These are phyloP conservation scores for Ophiostoma pallidulum DNA, from an alignment of 2,329 filamentous ascomycete species.

Conservation along the genomic window DNA sequence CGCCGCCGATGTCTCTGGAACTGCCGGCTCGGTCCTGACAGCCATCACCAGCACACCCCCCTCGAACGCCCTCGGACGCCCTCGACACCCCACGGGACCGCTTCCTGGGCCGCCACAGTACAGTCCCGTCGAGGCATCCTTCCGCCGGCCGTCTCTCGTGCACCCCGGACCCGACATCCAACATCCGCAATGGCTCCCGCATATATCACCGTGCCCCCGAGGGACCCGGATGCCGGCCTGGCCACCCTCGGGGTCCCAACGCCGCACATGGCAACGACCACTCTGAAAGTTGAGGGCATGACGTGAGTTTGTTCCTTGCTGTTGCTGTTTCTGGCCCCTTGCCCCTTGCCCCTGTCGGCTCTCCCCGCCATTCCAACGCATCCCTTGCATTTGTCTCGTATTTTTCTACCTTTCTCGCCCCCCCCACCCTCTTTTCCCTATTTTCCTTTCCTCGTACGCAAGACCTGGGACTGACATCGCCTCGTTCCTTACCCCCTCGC, in stretches of 20 bases:
- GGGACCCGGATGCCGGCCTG: constrained; percentile 25
- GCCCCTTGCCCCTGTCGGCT: not conserved
- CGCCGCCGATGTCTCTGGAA: constrained; percentile 8
- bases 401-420: no score
- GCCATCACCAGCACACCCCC: not conserved
- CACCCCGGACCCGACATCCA: not conserved
- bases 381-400: no score
- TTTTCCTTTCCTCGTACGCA: not conserved
- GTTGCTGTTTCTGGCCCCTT: constrained; percentile 4
- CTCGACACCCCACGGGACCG: not conserved
- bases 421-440: not conserved
- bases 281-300: constrained; percentile 82
- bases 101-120: no score
- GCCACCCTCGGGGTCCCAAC: constrained; percentile 30
- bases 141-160: not conserved
- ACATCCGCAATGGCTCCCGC: constrained; percentile 39
- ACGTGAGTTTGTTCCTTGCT: constrained; percentile 40
- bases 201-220: constrained; percentile 37
- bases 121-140: not conserved
- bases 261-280: constrained; percentile 76
- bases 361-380: not conserved
- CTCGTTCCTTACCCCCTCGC: not conserved
- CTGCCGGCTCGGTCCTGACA: constrained; percentile 4
- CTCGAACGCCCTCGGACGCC: not conserved
- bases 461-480: constrained; percentile 23